Evolutionary conservation across 1,139 yeast genomes (phyloP).

Genomic region (Suhomyces kunorum): DNA sequence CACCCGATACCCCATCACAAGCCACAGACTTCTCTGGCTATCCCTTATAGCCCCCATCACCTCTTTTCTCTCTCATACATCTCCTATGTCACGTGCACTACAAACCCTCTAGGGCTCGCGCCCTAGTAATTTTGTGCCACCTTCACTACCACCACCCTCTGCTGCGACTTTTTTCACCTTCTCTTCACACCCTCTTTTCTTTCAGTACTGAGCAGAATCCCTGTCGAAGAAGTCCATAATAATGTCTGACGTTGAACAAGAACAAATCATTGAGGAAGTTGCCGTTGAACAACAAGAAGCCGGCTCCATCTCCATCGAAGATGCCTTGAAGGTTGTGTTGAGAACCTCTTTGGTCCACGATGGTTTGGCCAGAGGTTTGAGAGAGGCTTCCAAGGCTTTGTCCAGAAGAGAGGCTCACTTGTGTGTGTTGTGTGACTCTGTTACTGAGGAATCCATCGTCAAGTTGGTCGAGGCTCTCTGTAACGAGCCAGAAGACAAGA

Average conservation of each 20-base stretch:
- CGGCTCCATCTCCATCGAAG: constrained; percentile 94
- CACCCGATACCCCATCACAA: too few species aligned
- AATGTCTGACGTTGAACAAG: constrained; percentile 88
- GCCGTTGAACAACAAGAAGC: constrained; percentile 84
- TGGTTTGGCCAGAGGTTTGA: constrained; percentile 99
- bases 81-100: constrained; percentile 5
- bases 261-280: constrained; percentile 80
- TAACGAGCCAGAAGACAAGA: constrained; percentile 95
- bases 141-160: constrained; percentile 4
- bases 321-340: constrained; percentile 96
- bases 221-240: constrained; percentile 85
- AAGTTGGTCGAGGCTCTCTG: constrained; percentile 99
- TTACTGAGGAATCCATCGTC: constrained; percentile 95
- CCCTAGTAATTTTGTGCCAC: constrained; percentile 7
- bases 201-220: constrained; percentile 73
- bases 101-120: constrained; percentile 4
- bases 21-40: too few species aligned
- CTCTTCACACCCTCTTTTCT: constrained; percentile 17
- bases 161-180: constrained; percentile 8
- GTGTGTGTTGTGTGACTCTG: constrained; percentile 97
- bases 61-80: too few species aligned
- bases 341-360: constrained; percentile 98
- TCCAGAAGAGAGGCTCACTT: constrained; percentile 97
- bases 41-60: too few species aligned
- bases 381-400: constrained; percentile 99